Percentiles rank a stretch among this genome's conserved stretches.
Evolutionary conservation across 1,284 basidiomycete genomes (phyloP).

Genomic region (Ceratobasidium sp.): DNA sequence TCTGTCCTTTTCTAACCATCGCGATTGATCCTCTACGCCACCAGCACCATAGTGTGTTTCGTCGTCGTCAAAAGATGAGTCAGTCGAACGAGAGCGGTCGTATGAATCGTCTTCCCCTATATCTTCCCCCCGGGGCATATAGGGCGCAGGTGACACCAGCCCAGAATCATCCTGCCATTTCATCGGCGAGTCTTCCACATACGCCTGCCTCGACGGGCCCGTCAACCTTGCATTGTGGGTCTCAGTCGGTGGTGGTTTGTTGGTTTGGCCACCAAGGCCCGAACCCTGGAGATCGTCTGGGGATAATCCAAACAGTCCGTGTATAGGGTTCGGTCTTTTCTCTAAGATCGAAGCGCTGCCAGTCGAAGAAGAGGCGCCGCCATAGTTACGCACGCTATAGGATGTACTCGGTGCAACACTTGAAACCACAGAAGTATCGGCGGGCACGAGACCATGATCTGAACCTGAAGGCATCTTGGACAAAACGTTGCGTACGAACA

Average conservation of each 20-base stretch:
- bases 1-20: slow-evolving; percentile 1
- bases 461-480: slow-evolving; percentile 24
- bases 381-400: slow-evolving; percentile 23
- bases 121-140: slow-evolving; percentile 15
- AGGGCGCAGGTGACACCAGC: slow-evolving; percentile 25
- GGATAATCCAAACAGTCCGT: slow-evolving; percentile 28
- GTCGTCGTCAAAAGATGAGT: slow-evolving; percentile 38
- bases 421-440: slow-evolving; percentile 19
- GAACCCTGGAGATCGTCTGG: slow-evolving; percentile 34
- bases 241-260: slow-evolving; percentile 1
- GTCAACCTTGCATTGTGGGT: not conserved
- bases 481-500: slow-evolving; percentile 21
- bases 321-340: slow-evolving; percentile 30
- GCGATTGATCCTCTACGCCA: slow-evolving; percentile 12
- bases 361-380: slow-evolving; percentile 20
- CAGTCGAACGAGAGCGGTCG: slow-evolving; percentile 35
- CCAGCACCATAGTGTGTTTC: slow-evolving; percentile 31
- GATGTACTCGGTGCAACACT: slow-evolving; percentile 35
- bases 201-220: slow-evolving; percentile 11
- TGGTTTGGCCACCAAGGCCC: slow-evolving; percentile 5
- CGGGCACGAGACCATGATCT: slow-evolving; percentile 12
- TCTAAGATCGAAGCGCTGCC: slow-evolving; percentile 8
- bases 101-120: slow-evolving; percentile 24
- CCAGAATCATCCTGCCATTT: slow-evolving; percentile 37
- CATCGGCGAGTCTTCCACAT: slow-evolving; percentile 36